Percentiles rank a stretch among this genome's conserved stretches.
Conservation (phyloP, 2,329 filamentous ascomycete species). For the Zymoseptoria pseudotritici region DNA sequence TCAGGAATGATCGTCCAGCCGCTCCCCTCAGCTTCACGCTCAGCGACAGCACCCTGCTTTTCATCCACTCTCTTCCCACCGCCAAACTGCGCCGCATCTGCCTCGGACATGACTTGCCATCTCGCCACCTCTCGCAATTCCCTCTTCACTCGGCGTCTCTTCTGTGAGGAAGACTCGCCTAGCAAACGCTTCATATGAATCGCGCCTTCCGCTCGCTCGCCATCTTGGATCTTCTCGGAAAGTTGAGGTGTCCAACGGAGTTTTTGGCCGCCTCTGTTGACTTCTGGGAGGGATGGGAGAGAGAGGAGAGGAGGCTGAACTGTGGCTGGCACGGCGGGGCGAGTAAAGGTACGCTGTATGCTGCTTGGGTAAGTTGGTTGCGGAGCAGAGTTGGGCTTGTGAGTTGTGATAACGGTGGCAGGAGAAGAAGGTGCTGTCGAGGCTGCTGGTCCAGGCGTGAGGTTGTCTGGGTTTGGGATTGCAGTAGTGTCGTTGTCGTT, state of each 20-base stretch:
- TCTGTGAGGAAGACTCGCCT: background rate
- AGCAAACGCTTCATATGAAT: background rate
- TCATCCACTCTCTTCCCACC: background rate
- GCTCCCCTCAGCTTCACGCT: background rate
- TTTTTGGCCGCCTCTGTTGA: conserved; percentile 6
- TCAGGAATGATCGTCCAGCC: background rate
- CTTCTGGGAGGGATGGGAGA: background rate
- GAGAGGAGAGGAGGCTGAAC: background rate
- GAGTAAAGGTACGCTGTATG: background rate
- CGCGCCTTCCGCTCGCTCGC: background rate
- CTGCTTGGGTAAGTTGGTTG: background rate
- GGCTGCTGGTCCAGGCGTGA: background rate
- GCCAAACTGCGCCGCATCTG: background rate
- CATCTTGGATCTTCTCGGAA: background rate
- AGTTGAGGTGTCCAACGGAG: conserved; percentile 5
- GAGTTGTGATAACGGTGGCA: background rate
- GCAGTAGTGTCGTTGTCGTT: background rate
- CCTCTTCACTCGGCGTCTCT: background rate
- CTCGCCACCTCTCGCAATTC: background rate
- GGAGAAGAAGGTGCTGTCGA: background rate
- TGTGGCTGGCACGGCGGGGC: background rate
- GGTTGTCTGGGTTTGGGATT: background rate
- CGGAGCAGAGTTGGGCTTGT: background rate
- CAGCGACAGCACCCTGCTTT: background rate
- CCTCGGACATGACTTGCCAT: background rate